phyloP scores from a whole-genome alignment of 208 protist species.

The Trypanosoma rangeli region DNA sequence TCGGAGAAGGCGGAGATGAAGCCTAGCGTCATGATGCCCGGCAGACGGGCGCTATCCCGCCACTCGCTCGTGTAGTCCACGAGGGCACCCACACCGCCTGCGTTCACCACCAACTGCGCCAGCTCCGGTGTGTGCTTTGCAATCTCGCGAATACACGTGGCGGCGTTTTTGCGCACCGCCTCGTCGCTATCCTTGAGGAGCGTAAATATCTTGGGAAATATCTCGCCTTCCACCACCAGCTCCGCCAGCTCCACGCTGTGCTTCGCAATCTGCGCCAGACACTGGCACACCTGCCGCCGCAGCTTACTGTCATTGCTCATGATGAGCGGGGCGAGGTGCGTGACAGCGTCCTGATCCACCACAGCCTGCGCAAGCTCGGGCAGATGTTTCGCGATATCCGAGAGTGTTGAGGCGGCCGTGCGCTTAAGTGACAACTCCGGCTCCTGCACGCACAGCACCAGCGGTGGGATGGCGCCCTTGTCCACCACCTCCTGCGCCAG shows the following conservation, averaged over 20 bases:
- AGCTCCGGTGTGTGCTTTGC: slow-evolving; percentile 98
- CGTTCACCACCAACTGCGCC: slow-evolving; percentile 97
- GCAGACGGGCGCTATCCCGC: slow-evolving; percentile 89
- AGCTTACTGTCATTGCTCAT: slow-evolving; percentile 94
- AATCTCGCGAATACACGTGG: slow-evolving; percentile 97
- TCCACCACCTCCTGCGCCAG: slow-evolving; percentile 96
- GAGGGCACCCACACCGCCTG: slow-evolving; percentile 96
- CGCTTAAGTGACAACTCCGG: slow-evolving; percentile 97
- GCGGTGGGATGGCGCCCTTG: slow-evolving; percentile 93
- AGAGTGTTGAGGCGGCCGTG: slow-evolving; percentile 94
- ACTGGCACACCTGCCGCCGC: slow-evolving; percentile 95
- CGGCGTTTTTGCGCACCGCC: slow-evolving; percentile 96
- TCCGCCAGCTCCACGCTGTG: slow-evolving; percentile 98
- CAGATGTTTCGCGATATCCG: slow-evolving; percentile 96
- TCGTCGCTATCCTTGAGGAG: slow-evolving; percentile 96
- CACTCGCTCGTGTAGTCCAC: slow-evolving; percentile 97
- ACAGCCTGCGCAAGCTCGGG: slow-evolving; percentile 95
- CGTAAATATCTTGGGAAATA: slow-evolving; percentile 97
- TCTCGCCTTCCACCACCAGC: slow-evolving; percentile 98
- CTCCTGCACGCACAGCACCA: slow-evolving; percentile 98
- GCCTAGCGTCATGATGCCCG: slow-evolving; percentile 98
- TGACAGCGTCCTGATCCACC: slow-evolving; percentile 96
- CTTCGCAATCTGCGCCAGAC: slow-evolving; percentile 97
- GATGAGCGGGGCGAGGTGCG: slow-evolving; percentile 97
- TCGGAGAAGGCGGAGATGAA: slow-evolving; percentile 98